Conservation (phyloP, 768 basidiomycete genomes). For the Trametopsis cervina region DNA sequence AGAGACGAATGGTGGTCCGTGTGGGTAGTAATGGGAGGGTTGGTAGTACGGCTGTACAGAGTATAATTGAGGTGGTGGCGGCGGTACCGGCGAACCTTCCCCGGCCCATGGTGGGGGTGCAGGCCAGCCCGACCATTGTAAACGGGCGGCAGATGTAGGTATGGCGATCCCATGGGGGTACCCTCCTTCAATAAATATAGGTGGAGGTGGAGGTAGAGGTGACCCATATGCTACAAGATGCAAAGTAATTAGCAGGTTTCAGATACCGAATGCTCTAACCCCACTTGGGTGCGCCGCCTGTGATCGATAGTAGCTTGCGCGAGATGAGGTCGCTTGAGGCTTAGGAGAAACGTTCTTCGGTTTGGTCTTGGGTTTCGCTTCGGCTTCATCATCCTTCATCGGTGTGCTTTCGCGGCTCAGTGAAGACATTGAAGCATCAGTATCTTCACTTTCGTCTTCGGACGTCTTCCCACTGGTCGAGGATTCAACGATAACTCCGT, state of each 20-base stretch:
- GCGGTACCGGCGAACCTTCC: slow-evolving; percentile 1
- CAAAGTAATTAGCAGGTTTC: not conserved
- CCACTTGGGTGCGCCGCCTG: slow-evolving; percentile 47
- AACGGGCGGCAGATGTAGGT: slow-evolving; percentile 48
- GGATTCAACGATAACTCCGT: slow-evolving; percentile 59
- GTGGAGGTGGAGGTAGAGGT: slow-evolving; percentile 26
- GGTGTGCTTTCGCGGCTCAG: slow-evolving; percentile 48
- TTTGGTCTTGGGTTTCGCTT: not conserved
- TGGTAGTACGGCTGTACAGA: slow-evolving; percentile 4
- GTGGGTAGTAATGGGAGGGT: slow-evolving; percentile 11
- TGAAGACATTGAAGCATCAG: slow-evolving; percentile 36
- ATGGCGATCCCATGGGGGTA: slow-evolving; percentile 36
- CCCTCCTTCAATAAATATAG: slow-evolving; percentile 36
- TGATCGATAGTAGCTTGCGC: slow-evolving; percentile 55
- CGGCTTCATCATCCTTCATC: slow-evolving; percentile 29
- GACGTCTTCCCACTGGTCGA: slow-evolving; percentile 14
- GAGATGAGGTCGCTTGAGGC: not conserved
- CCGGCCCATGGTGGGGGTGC: slow-evolving; percentile 23
- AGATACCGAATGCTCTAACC: no score
- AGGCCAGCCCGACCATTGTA: slow-evolving; percentile 15
- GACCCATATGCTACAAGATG: slow-evolving; percentile 30
- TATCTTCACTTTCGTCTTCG: slow-evolving; percentile 19
- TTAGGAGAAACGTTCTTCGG: not conserved
- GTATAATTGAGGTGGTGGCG: slow-evolving; percentile 2
- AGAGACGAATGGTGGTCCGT: not conserved